Percentiles rank a stretch among this genome's conserved stretches.
These are phyloP conservation scores for Quercus ilex DNA, from an alignment of 306 rosid genomes.

Conservation along the genomic window DNA sequence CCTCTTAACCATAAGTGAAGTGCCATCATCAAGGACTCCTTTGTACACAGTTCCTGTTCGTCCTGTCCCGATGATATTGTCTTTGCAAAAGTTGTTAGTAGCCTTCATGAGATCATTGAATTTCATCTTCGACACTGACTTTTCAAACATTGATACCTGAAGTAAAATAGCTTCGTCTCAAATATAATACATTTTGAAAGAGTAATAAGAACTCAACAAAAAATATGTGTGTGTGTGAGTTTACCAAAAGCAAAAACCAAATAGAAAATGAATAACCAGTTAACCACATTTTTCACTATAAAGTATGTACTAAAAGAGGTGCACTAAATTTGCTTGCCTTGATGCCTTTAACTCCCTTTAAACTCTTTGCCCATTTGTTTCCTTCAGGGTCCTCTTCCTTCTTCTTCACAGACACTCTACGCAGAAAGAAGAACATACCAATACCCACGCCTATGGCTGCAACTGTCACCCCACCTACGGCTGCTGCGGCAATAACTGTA, in stretches of 20 bases:
- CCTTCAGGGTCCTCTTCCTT: slow-evolving; percentile 90
- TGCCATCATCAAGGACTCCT: slow-evolving; percentile 77
- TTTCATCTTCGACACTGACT: slow-evolving; percentile 77
- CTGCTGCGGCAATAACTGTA: slow-evolving; percentile 69
- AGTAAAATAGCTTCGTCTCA: slow-evolving; percentile 15
- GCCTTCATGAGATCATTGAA: slow-evolving; percentile 95
- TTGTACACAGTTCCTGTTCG: slow-evolving; percentile 84
- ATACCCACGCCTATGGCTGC: slow-evolving; percentile 51
- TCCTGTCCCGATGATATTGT: slow-evolving; percentile 69
- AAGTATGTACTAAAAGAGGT: not conserved
- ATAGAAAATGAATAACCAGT: not conserved
- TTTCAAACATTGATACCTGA: slow-evolving; percentile 90
- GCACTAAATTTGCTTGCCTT: slow-evolving; percentile 48
- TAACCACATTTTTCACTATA: not conserved
- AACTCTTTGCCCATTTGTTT: slow-evolving; percentile 88
- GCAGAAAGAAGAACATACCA: slow-evolving; percentile 58
- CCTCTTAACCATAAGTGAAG: slow-evolving; percentile 84
- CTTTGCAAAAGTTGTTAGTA: slow-evolving; percentile 72
- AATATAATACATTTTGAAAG: not conserved
- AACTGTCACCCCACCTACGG: slow-evolving; percentile 60
- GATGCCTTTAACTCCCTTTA: slow-evolving; percentile 71
- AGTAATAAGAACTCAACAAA: not conserved
- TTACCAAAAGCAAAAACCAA: not conserved
- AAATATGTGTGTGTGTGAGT: not conserved
- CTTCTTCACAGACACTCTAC: slow-evolving; percentile 51